Base-by-base conservation (phyloP, 208 protist genomes). In the Crithidia brevicula region DNA sequence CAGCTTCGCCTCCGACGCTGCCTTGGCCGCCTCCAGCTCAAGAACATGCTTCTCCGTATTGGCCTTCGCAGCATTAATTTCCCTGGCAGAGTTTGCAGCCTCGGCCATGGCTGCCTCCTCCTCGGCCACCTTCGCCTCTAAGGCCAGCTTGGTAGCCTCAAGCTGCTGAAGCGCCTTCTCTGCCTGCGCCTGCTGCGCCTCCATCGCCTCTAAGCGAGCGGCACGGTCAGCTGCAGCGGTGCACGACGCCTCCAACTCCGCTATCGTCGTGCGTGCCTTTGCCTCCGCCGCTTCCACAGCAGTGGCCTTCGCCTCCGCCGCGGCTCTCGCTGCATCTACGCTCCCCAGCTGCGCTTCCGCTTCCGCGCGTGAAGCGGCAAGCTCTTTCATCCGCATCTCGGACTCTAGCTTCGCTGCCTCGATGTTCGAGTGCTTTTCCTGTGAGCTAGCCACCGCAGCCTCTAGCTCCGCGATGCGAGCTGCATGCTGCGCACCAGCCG, bases 351-450 rank as follows among this genome's bases (percentile, higher is more conserved):
- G 20, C 51, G n/a, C 30, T n/a, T n/a, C 30, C 6, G n/a, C 30
- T 40, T 6, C 23, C 11, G 9, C 10, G 9, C 18, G 9, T 18
- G n/a, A n/a, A n/a, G n/a, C n/a, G n/a, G n/a, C 38, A n/a, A 62
- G 56, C 56, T 62, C 56, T 38, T 62, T 13, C 38, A 62, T 31
- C n/a, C 38, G n/a, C n/a, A n/a, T n/a, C n/a, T n/a, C n/a, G n/a
- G n/a, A n/a, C n/a, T n/a, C n/a, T n/a, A n/a, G n/a, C n/a, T 34
- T 10, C 3, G 64, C 64, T 1, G 64, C 42, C 42, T 57, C 30
- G 5, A 25, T 4, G 27, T 57, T 18, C 51, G n/a, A n/a, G n/a
- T n/a, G n/a, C n/a, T n/a, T n/a, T 40, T 40, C 16, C 20, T 58
- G 6, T 11, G 34, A 6, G 34, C 11, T 11, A 11, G 34, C 34